Conservation (phyloP, 2,329 filamentous ascomycete species). For the Colletotrichum musicola region DNA sequence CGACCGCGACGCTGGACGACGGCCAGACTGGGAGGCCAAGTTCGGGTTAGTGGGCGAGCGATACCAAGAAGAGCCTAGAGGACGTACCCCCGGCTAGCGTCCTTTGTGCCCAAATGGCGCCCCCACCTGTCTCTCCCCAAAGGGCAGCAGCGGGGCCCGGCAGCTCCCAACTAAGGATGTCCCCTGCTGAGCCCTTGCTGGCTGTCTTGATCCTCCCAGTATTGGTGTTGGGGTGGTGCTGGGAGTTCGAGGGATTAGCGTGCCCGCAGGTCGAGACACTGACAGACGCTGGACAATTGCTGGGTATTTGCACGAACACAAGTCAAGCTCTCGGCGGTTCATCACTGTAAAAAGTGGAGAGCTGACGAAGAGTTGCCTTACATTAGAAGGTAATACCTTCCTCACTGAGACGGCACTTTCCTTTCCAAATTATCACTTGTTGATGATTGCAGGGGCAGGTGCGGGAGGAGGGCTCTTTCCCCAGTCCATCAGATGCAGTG, state of each 20-base stretch:
- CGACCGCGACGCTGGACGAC: slow-evolving; percentile 9
- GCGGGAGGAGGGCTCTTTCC: too few relatives aligned
- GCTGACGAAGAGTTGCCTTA: slow-evolving; percentile 19
- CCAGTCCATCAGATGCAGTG: too few relatives aligned
- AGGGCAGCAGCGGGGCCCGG: slow-evolving; percentile 24
- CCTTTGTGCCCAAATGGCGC: slow-evolving; percentile 17
- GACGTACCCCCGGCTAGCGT: slow-evolving; percentile 19
- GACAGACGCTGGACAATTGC: too few relatives aligned
- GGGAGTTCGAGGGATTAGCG: background rate
- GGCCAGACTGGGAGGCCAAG: background rate
- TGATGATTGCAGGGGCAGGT: too few relatives aligned
- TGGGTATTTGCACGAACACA: background rate
- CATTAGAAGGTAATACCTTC: slow-evolving; percentile 1
- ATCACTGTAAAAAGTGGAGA: slow-evolving; percentile 26
- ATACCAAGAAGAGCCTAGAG: slow-evolving; percentile 2
- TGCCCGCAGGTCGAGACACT: background rate
- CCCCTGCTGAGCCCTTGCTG: slow-evolving; percentile 4
- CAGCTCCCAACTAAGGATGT: slow-evolving; percentile 22
- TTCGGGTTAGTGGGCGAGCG: slow-evolving; percentile 19
- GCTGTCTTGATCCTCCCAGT: slow-evolving; percentile 15
- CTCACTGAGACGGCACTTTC: background rate
- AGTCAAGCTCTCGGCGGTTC: background rate
- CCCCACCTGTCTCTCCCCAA: slow-evolving; percentile 22
- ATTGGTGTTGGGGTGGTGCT: slow-evolving; percentile 10
- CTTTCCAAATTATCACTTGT: background rate